These are phyloP conservation scores for Diaporthe aspalathi DNA, from an alignment of 2,329 filamentous ascomycete species.

Conservation along the genomic window DNA sequence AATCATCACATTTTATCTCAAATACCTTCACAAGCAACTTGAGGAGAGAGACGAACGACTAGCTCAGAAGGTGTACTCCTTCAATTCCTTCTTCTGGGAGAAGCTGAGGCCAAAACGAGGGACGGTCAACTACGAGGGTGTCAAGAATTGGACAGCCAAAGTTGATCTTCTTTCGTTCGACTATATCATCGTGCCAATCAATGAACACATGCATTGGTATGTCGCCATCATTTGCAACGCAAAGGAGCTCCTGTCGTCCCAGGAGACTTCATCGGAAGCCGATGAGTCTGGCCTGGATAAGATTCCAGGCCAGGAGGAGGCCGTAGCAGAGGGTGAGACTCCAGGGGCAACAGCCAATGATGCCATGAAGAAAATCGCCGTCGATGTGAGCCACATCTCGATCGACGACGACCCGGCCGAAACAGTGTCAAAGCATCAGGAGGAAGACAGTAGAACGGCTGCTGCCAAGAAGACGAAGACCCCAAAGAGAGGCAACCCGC, in stretches of 20 bases:
- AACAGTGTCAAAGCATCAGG: background rate
- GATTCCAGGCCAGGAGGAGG: background rate
- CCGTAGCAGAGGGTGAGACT: background rate
- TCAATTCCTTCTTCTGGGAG: conserved; percentile 93
- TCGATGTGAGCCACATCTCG: conserved; percentile 26
- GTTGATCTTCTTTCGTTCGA: conserved; percentile 87
- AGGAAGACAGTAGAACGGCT: background rate
- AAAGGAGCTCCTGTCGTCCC: conserved; percentile 64
- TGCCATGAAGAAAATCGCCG: conserved; percentile 16
- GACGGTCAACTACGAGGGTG: conserved; percentile 83
- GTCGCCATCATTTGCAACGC: conserved; percentile 95
- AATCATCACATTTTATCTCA: conserved; percentile 87
- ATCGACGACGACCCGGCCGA: conserved; percentile 31
- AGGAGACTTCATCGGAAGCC: background rate
- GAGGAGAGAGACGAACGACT: conserved; percentile 65
- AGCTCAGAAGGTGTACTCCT: conserved; percentile 80
- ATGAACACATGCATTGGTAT: conserved; percentile 91
- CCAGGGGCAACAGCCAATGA: conserved; percentile 36
- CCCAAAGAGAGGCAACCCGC: conserved; percentile 46
- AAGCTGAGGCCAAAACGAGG: conserved; percentile 73
- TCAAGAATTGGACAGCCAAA: conserved; percentile 88
- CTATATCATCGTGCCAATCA: conserved; percentile 92
- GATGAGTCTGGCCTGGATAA: background rate
- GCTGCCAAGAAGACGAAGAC: conserved; percentile 40
- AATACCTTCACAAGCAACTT: conserved; percentile 74